These are phyloP conservation scores for Xylaria cubensis DNA, from an alignment of 495 filamentous ascomycete genomes.

Conservation along the genomic window DNA sequence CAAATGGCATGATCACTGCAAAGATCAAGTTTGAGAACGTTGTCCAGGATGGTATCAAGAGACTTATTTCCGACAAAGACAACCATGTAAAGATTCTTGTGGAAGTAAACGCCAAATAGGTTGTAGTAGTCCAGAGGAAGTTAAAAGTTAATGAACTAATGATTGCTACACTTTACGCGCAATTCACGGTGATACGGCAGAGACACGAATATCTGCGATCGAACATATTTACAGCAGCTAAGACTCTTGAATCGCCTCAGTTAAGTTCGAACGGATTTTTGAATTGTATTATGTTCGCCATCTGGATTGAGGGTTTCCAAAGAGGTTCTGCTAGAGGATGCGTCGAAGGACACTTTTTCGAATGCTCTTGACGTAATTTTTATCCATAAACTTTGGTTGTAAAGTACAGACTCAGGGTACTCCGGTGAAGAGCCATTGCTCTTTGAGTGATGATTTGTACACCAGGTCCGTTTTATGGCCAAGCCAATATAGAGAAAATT, in stretches of 20 bases:
- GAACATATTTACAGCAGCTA: too few relatives aligned
- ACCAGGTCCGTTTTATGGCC: background rate
- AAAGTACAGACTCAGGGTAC: too few relatives aligned
- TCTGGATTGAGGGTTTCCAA: too few relatives aligned
- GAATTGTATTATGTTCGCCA: too few relatives aligned
- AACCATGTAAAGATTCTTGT: slow-evolving; percentile 65
- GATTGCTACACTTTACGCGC: background rate
- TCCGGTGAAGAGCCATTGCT: too few relatives aligned
- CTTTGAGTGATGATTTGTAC: background rate
- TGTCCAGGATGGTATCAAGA: slow-evolving; percentile 63
- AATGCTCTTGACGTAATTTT: background rate
- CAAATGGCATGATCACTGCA: slow-evolving; percentile 64
- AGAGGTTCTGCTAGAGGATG: background rate
- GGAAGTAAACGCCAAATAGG: slow-evolving; percentile 31
- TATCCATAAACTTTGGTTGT: too few relatives aligned
- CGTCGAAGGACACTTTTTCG: background rate
- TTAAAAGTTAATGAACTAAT: background rate
- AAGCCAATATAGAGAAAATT: background rate
- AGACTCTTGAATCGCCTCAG: too few relatives aligned
- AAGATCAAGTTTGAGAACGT: slow-evolving; percentile 61
- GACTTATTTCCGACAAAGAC: slow-evolving; percentile 61
- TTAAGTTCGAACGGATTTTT: too few relatives aligned
- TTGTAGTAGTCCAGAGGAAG: background rate
- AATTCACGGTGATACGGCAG: background rate
- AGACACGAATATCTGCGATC: too few relatives aligned